Percentiles rank a stretch among this genome's conserved stretches.
Evolutionary conservation across 1,139 yeast species (phyloP).

Genomic region (Suhomyces bolitotheri): DNA sequence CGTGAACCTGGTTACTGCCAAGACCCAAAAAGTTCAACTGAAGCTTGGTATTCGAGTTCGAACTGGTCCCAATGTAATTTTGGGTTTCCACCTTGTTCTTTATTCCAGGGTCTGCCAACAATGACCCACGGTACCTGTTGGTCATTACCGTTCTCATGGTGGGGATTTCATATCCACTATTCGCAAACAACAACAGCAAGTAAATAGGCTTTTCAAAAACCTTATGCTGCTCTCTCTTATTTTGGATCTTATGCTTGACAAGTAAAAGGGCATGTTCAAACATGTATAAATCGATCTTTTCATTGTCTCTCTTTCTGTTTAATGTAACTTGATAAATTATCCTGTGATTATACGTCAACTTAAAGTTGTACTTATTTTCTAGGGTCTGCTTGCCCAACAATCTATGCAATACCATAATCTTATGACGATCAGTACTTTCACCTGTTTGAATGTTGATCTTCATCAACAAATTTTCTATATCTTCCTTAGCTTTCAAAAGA

Average conservation of each 20-base stretch:
- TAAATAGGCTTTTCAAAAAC: conserved; percentile 94
- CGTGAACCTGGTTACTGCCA: conserved; percentile 47
- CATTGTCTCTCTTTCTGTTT: conserved; percentile 67
- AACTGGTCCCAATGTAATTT: conserved; percentile 23
- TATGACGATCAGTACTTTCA: conserved; percentile 90
- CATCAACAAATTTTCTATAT: conserved; percentile 72
- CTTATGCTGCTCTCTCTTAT: conserved; percentile 87
- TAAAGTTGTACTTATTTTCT: conserved; percentile 54
- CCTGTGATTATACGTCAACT: conserved; percentile 78
- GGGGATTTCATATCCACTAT: conserved; percentile 79
- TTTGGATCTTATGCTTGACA: conserved; percentile 82
- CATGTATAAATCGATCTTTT: conserved; percentile 78
- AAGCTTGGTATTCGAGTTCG: conserved; percentile 34
- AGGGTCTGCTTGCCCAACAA: conserved; percentile 81
- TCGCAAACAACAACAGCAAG: conserved; percentile 73
- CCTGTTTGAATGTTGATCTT: conserved; percentile 91
- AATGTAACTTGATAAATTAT: conserved; percentile 77
- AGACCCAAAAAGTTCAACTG: conserved; percentile 51
- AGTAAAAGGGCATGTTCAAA: conserved; percentile 87
- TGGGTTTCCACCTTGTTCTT: conserved; percentile 33
- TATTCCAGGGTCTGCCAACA: conserved; percentile 39
- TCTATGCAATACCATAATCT: conserved; percentile 82
- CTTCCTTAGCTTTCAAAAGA: conserved; percentile 71
- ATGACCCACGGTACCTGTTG: conserved; percentile 38
- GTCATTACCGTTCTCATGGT: conserved; percentile 51